Conservation (phyloP, 257 asterid species). For the Orobanche coerulescens region DNA sequence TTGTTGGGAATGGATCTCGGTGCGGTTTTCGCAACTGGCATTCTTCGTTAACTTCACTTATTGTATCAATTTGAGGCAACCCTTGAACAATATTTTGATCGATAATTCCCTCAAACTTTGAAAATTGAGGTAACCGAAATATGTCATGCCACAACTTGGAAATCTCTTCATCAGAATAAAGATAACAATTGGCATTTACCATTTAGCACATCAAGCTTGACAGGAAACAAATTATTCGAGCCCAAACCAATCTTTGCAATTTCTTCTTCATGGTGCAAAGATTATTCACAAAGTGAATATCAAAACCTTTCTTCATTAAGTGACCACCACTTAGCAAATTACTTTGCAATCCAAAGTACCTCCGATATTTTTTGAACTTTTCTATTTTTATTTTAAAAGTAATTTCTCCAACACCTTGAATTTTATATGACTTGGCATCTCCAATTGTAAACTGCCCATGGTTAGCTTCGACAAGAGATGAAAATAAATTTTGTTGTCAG, state of each 20-base stretch:
- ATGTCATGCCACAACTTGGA: slow-evolving; percentile 14
- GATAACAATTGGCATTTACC: neutral
- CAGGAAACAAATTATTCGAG: slow-evolving; percentile 8
- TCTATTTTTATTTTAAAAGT: neutral
- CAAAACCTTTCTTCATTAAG: neutral
- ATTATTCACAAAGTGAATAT: neutral
- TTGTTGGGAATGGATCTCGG: too few relatives aligned
- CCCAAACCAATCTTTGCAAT: neutral
- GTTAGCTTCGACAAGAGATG: neutral
- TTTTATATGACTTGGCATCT: neutral
- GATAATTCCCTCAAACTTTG: neutral
- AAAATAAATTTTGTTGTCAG: neutral
- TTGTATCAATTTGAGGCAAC: neutral
- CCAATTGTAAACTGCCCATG: neutral
- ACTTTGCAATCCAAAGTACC: neutral
- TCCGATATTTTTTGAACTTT: neutral
- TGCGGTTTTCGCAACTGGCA: too few relatives aligned
- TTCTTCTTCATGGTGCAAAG: slow-evolving; percentile 4
- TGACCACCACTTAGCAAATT: too few relatives aligned
- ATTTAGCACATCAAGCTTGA: too few relatives aligned
- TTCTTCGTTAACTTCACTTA: too few relatives aligned
- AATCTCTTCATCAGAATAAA: neutral
- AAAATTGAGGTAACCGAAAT: neutral
- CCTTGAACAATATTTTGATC: neutral
- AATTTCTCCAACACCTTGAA: slow-evolving; percentile 7